These are phyloP conservation scores for Rhizopus delemar DNA, from an alignment of 371 early-diverging fungal genomes.

Conservation along the genomic window DNA sequence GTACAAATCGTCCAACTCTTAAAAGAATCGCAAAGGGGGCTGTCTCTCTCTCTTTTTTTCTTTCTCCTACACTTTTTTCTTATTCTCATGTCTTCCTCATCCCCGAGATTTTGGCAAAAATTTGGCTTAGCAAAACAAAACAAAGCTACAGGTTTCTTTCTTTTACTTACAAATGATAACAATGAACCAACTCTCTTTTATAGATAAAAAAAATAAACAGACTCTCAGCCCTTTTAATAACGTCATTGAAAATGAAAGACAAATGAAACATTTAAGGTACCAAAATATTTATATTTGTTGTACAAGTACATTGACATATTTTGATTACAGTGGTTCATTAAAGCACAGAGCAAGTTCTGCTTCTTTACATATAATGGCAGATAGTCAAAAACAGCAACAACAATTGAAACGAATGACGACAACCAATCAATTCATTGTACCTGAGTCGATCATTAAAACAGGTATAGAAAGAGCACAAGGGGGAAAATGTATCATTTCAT, in stretches of 20 bases:
- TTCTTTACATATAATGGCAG: conserved; percentile 5
- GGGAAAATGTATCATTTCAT: too few relatives aligned
- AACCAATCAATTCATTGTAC: background rate
- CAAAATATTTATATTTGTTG: conserved; percentile 1
- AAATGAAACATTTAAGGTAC: conserved; percentile 30
- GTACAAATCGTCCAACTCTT: background rate
- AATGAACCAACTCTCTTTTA: background rate
- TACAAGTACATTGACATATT: background rate
- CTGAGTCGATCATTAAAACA: background rate
- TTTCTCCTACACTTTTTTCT: conserved; percentile 1
- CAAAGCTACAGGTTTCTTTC: conserved; percentile 11
- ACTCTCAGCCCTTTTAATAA: background rate
- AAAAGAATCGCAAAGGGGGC: background rate
- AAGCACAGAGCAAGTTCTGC: conserved; percentile 23
- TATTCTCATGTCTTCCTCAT: conserved; percentile 23
- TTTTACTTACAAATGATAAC: background rate
- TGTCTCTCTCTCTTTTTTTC: background rate
- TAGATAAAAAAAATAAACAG: conserved; percentile 1
- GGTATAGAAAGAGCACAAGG: background rate
- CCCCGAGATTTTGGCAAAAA: conserved; percentile 44
- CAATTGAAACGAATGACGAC: conserved; percentile 1
- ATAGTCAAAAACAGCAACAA: too few relatives aligned
- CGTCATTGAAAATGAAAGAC: conserved; percentile 10
- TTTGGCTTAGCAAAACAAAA: conserved; percentile 38
- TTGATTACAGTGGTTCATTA: conserved; percentile 6